These are phyloP conservation scores for Murraya koenigii DNA, from an alignment of 345 rosid genomes.

Conservation along the genomic window DNA sequence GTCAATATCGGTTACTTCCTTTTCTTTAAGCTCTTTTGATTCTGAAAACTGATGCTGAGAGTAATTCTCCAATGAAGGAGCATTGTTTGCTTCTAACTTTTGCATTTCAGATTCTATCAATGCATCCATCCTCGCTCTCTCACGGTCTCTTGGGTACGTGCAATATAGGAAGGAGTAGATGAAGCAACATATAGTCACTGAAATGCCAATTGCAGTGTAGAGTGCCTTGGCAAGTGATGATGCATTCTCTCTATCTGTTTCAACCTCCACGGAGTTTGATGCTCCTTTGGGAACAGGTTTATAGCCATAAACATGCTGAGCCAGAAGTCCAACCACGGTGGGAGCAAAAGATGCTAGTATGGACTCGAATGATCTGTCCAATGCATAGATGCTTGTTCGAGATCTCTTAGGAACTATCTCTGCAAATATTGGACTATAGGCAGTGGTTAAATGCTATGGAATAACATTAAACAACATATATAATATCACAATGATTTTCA, in stretches of 20 bases:
- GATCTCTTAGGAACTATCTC: slow-evolving; percentile 91
- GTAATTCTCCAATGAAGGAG: slow-evolving; percentile 1
- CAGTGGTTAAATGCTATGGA: slow-evolving; percentile 6
- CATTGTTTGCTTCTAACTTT: slow-evolving; percentile 25
- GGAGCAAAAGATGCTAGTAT: slow-evolving; percentile 79
- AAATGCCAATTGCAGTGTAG: slow-evolving; percentile 70
- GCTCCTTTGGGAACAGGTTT: slow-evolving; percentile 58
- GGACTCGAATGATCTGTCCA: slow-evolving; percentile 76
- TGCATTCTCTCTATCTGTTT: slow-evolving; percentile 66
- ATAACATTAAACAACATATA: not conserved
- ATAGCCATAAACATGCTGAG: slow-evolving; percentile 76
- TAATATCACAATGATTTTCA: not conserved
- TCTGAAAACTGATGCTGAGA: not conserved
- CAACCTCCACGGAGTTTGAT: slow-evolving; percentile 35
- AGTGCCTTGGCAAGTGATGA: slow-evolving; percentile 75
- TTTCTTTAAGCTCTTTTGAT: slow-evolving; percentile 12
- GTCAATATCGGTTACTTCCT: slow-evolving; percentile 19
- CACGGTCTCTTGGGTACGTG: slow-evolving; percentile 80
- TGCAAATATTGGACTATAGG: slow-evolving; percentile 81
- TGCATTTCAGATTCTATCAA: slow-evolving; percentile 70
- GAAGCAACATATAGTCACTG: slow-evolving; percentile 68
- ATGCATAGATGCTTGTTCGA: slow-evolving; percentile 71
- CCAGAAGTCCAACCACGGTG: slow-evolving; percentile 76
- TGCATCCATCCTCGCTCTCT: slow-evolving; percentile 73
- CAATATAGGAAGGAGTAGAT: slow-evolving; percentile 75